Base-by-base conservation (phyloP, 495 filamentous ascomycete genomes). In the Viridothelium virens region DNA sequence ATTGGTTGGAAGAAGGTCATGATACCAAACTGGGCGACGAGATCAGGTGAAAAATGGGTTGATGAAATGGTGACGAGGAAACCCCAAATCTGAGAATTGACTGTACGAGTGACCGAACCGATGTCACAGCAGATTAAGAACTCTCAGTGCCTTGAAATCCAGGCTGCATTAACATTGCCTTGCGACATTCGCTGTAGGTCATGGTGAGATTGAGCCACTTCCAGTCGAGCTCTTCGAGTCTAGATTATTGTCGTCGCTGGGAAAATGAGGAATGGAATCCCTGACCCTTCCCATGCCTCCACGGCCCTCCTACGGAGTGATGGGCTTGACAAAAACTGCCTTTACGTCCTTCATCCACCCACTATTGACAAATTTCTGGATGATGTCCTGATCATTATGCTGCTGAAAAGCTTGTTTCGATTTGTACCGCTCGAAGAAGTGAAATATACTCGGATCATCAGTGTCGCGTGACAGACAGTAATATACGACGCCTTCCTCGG, bases 1-100 rank as follows among this genome's bases (percentile, higher is more conserved):
- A 59, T 31, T 59, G 53, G 53, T 31, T 59, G 53, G 53, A 59
- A 31, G 18, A 59, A 14, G 31, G 31, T 34, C 53, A 59, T 9
- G 53, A 59, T 59, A 59, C 25, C 31, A 59, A 59, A 36, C 5
- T 59, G 3, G 53, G 53, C 53, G 53, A 59, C 36, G 53, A 59
- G 25, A 59, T 59, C 31, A 59, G 53, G 31, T 59, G 14, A 59
- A 10, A 25, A 25, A 25, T 25, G 25, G 25, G 25, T 25, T 25
- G 25, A 25, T 25, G 25, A 25, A 25, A 25, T 25, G 25, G 25
- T 25, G 25, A 25, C 25, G 25, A 25, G 25, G 25, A 25, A 25
- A 25, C 25, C 25, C 25, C 25, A 1, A 25, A 25, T 25, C 25
- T 25, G 25, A 25, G 25, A 25, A 25, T 25, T 25, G 25, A 25